These are phyloP conservation scores for Talaromyces proteolyticus DNA, from an alignment of 495 filamentous ascomycete genomes.

Conservation along the genomic window DNA sequence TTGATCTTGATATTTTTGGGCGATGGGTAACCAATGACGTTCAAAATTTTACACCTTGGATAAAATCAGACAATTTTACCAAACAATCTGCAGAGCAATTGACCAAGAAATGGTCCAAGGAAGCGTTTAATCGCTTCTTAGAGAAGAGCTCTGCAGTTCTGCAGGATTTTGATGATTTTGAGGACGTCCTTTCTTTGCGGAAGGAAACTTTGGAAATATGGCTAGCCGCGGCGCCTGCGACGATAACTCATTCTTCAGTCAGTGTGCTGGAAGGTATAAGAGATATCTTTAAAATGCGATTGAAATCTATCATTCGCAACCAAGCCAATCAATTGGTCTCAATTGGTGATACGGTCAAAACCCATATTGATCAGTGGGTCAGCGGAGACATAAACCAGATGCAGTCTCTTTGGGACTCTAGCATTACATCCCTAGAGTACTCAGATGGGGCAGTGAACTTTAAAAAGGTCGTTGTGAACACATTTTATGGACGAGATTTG, in stretches of 20 bases:
- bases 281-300: slow-evolving; percentile 57
- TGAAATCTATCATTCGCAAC: slow-evolving; percentile 51
- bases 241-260: slow-evolving; percentile 40
- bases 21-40: slow-evolving; percentile 83
- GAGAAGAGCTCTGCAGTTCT: slow-evolving; percentile 54
- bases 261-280: slow-evolving; percentile 64
- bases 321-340: slow-evolving; percentile 52
- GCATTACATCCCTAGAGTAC: slow-evolving; percentile 44
- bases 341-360: slow-evolving; percentile 47
- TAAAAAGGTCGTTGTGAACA: slow-evolving; percentile 43
- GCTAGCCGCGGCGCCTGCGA: slow-evolving; percentile 48
- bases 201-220: slow-evolving; percentile 67
- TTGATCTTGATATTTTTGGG: slow-evolving; percentile 76
- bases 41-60: slow-evolving; percentile 81
- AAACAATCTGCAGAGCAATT: slow-evolving; percentile 56
- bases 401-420: slow-evolving; percentile 56
- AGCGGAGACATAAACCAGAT: slow-evolving; percentile 36
- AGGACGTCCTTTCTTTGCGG: slow-evolving; percentile 60
- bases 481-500: slow-evolving; percentile 59
- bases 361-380: slow-evolving; percentile 48
- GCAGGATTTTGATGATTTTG: slow-evolving; percentile 52
- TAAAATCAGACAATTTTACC: slow-evolving; percentile 75
- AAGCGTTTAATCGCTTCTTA: slow-evolving; percentile 43
- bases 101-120: slow-evolving; percentile 67
- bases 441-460: slow-evolving; percentile 50